Percentiles rank a stretch among this genome's conserved stretches.
These are phyloP conservation scores for Gnaphalium uliginosum DNA, from an alignment of 129 eudicot genomes.

Conservation along the genomic window DNA sequence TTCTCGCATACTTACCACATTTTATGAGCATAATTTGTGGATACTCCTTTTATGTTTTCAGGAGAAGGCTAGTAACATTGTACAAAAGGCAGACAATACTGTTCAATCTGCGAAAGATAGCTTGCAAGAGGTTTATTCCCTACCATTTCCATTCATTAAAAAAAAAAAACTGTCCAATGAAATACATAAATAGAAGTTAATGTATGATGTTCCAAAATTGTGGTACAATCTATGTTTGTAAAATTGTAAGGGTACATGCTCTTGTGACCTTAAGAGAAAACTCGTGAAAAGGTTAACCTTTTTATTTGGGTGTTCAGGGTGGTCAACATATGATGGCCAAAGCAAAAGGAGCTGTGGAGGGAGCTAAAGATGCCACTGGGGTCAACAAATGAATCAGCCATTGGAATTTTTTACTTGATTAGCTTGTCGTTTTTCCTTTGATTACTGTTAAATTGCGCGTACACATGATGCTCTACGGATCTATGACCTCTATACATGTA, in stretches of 20 bases:
- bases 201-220: neutral
- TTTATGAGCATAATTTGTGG: neutral
- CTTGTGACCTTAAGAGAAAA: neutral
- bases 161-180: neutral
- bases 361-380: conserved; percentile 46
- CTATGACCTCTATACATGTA: conserved; percentile 9
- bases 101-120: conserved; percentile 51
- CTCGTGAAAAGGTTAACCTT: neutral
- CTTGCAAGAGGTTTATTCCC: conserved; percentile 43
- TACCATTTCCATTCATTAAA: neutral
- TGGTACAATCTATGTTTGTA: neutral
- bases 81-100: conserved; percentile 47
- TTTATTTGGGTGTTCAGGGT: conserved; percentile 38
- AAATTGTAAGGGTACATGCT: neutral
- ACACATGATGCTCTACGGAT: conserved; percentile 7
- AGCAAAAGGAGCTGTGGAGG: conserved; percentile 55
- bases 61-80: conserved; percentile 50
- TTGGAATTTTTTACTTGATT: neutral
- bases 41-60: conserved; percentile 15
- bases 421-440: neutral
- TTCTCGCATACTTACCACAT: too few species aligned
- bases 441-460: neutral
- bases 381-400: conserved; percentile 36
- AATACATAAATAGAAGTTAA: neutral
- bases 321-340: conserved; percentile 46